These are phyloP conservation scores for Candida methanosorbosa DNA, from an alignment of 805 yeast genomes.

Conservation along the genomic window DNA sequence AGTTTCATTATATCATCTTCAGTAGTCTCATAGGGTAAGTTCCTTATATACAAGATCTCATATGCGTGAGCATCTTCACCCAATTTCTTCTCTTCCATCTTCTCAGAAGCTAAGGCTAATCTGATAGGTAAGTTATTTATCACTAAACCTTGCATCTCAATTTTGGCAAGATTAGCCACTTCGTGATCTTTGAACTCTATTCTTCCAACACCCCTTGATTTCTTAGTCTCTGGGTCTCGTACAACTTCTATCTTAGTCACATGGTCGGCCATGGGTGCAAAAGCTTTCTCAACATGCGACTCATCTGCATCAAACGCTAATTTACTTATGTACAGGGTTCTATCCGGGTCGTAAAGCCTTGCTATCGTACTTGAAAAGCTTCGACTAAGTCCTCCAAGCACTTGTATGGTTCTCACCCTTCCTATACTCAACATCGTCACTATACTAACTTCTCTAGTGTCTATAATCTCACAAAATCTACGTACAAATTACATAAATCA, in stretches of 20 bases:
- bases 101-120: constrained; percentile 10
- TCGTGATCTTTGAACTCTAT: constrained; percentile 13
- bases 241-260: constrained; percentile 9
- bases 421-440: too few species aligned
- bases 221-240: constrained; percentile 6
- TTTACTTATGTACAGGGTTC: constrained; percentile 13
- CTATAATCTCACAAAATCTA: too few species aligned
- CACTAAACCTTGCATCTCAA: constrained; percentile 24
- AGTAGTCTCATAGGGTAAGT: constrained; percentile 17
- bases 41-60: constrained; percentile 18
- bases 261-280: constrained; percentile 17
- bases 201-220: constrained; percentile 17
- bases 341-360: neutral
- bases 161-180: constrained; percentile 15
- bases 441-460: too few species aligned
- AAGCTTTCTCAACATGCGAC: constrained; percentile 15
- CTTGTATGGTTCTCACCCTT: too few species aligned
- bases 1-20: constrained; percentile 17
- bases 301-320: constrained; percentile 15
- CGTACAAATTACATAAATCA: too few species aligned
- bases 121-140: constrained; percentile 18
- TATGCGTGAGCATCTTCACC: constrained; percentile 4
- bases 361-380: too few species aligned
- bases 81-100: constrained; percentile 2
- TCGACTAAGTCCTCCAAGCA: too few species aligned